phyloP scores from a whole-genome alignment of 2,329 filamentous ascomycete species.

The Neofusicoccum sp. region DNA sequence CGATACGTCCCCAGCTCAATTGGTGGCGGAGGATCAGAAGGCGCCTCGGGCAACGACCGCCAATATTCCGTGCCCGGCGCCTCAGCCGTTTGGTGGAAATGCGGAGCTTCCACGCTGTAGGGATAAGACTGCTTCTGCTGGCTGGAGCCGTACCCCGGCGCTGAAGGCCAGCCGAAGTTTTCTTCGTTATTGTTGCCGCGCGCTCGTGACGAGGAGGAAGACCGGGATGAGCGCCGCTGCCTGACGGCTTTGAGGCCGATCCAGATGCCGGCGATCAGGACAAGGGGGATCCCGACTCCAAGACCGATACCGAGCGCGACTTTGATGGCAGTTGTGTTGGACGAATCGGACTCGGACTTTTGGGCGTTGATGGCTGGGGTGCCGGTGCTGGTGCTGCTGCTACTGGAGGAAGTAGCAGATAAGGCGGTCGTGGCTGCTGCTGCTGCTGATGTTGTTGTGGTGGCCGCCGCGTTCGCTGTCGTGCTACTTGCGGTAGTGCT shows the following conservation, averaged over 20 bases:
- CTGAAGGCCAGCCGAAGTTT: no score
- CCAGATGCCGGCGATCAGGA: conserved; percentile 10
- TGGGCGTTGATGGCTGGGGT: background rate
- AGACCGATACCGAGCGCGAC: background rate
- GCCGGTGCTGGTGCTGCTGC: background rate
- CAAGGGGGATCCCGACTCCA: background rate
- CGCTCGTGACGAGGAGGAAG: no score
- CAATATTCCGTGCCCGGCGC: no score
- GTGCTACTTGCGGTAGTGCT: background rate
- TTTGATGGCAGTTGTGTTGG: background rate
- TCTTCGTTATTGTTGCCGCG: no score
- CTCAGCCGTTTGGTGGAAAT: no score
- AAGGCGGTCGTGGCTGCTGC: background rate
- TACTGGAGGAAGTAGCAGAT: no score
- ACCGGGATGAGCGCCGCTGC: background rate
- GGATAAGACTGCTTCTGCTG: no score
- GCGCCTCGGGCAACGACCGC: no score
- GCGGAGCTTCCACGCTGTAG: no score
- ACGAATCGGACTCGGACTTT: background rate
- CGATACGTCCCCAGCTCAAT: no score
- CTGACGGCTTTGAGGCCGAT: conserved; percentile 1
- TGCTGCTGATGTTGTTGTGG: background rate
- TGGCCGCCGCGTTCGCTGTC: background rate
- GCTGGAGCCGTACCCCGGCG: no score
- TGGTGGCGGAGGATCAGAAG: no score